Conservation (phyloP, 768 basidiomycete genomes). For the Pulveroboletus sp. region DNA sequence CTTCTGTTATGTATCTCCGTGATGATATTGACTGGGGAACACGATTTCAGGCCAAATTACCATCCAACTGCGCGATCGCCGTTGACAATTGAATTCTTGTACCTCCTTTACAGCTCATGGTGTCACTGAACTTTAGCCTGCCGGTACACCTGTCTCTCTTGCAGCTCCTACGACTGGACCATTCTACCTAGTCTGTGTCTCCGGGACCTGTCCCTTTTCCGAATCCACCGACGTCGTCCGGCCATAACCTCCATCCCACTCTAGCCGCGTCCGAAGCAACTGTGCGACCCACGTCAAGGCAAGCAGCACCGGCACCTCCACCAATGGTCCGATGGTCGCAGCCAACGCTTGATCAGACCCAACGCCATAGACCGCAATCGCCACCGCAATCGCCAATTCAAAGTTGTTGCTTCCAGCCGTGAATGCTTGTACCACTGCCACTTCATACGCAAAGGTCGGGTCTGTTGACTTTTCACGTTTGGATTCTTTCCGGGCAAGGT, state of each 20-base stretch:
- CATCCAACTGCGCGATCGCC: no score
- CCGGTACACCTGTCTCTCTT: no score
- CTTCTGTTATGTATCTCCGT: no score
- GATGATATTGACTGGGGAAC: no score
- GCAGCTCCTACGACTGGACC: no score
- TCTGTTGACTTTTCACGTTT: not conserved
- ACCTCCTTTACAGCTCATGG: no score
- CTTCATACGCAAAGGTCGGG: conserved; percentile 52
- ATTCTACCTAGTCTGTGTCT: conserved; percentile 32
- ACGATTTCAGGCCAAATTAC: no score
- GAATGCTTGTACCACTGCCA: conserved; percentile 76
- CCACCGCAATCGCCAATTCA: conserved; percentile 81
- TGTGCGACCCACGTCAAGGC: conserved; percentile 65
- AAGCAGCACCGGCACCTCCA: conserved; percentile 77
- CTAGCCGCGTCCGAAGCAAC: conserved; percentile 38
- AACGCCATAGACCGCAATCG: conserved; percentile 75
- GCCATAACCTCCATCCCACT: conserved; percentile 31
- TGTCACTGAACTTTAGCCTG: no score
- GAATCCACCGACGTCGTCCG: conserved; percentile 24
- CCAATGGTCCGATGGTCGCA: conserved; percentile 75
- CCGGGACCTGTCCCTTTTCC: conserved; percentile 57
- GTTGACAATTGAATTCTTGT: no score
- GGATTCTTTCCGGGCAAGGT: conserved; percentile 37
- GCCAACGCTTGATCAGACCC: conserved; percentile 78
- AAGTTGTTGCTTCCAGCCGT: conserved; percentile 82